These are phyloP conservation scores for Jaenimonas drosophilae DNA, from an alignment of 208 protist genomes.

Conservation along the genomic window DNA sequence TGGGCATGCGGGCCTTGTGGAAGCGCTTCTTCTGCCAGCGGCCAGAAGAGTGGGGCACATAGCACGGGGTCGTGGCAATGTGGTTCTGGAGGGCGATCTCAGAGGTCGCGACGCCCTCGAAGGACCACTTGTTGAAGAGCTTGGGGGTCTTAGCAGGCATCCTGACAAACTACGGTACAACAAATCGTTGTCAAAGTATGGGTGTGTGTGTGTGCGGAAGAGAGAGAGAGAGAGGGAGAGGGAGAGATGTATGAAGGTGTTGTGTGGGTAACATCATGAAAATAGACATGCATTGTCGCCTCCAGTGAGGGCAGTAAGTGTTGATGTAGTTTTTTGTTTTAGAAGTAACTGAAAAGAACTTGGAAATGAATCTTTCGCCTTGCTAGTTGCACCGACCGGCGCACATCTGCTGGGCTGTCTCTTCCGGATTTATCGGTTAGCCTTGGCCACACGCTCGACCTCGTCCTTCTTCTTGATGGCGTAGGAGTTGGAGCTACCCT, in stretches of 20 bases:
- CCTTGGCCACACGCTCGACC: slow-evolving; percentile 99
- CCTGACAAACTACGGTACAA: slow-evolving; percentile 2
- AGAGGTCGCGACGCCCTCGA: slow-evolving; percentile 60
- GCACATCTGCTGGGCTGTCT: too few species aligned
- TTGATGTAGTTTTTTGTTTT: slow-evolving; percentile 1
- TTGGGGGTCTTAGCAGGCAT: slow-evolving; percentile 73
- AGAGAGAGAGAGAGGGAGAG: neutral
- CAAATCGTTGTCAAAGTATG: slow-evolving; percentile 1
- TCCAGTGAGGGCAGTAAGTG: neutral
- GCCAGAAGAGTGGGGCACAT: slow-evolving; percentile 98
- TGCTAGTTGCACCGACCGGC: too few species aligned
- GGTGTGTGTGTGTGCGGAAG: neutral
- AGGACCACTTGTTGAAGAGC: slow-evolving; percentile 90
- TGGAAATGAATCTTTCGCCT: too few species aligned
- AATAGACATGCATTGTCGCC: slow-evolving; percentile 1
- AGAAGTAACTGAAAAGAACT: too few species aligned
- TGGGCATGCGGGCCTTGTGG: slow-evolving; percentile 96
- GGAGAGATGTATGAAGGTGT: neutral
- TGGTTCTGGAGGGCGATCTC: slow-evolving; percentile 95
- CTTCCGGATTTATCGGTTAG: slow-evolving; percentile 98
- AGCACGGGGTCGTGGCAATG: slow-evolving; percentile 94
- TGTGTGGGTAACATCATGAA: neutral
- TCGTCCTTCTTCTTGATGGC: slow-evolving; percentile 99
- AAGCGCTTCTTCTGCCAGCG: slow-evolving; percentile 98
- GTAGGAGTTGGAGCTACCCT: slow-evolving; percentile 98